phyloP scores from a whole-genome alignment of 2,329 filamentous ascomycete species.

The Chrysoporthe deuterocubensis region DNA sequence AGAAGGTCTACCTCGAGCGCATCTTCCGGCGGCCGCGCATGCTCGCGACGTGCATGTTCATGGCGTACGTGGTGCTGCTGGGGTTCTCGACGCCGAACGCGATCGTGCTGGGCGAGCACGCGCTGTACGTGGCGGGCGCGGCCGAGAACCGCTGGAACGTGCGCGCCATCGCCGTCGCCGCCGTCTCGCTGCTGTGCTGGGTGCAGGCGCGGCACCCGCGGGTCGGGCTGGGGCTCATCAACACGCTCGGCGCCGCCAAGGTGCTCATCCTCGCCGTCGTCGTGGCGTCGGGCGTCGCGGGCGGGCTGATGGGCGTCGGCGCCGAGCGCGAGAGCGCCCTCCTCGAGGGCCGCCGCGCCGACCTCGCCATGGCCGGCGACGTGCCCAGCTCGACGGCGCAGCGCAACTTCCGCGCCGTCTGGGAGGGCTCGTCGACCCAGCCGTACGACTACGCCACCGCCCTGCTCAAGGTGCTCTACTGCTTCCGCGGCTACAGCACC shows the following conservation, averaged over 20 bases:
- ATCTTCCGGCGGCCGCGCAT: constrained; percentile 55
- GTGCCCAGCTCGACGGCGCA: constrained; percentile 39
- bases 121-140: constrained; percentile 48
- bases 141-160: constrained; percentile 53
- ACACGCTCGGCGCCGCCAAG: constrained; percentile 53
- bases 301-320: constrained; percentile 39
- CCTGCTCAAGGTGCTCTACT: constrained; percentile 60
- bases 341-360: constrained; percentile 31
- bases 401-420: constrained; percentile 45
- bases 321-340: constrained; percentile 20
- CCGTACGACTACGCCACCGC: constrained; percentile 52
- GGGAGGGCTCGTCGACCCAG: constrained; percentile 45
- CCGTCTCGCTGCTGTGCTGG: constrained; percentile 51
- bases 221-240: constrained; percentile 52
- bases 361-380: constrained; percentile 32
- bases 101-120: constrained; percentile 56
- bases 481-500: constrained; percentile 58
- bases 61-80: constrained; percentile 53
- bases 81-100: constrained; percentile 58
- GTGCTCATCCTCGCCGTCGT: constrained; percentile 53
- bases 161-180: constrained; percentile 50
- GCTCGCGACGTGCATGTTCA: constrained; percentile 57
- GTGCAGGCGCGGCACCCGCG: constrained; percentile 51
- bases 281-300: constrained; percentile 47
- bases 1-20: constrained; percentile 58